Percentiles rank a stretch among this genome's conserved stretches.
phyloP scores from a whole-genome alignment of 306 rosid species.

The Medicago lupulina region DNA sequence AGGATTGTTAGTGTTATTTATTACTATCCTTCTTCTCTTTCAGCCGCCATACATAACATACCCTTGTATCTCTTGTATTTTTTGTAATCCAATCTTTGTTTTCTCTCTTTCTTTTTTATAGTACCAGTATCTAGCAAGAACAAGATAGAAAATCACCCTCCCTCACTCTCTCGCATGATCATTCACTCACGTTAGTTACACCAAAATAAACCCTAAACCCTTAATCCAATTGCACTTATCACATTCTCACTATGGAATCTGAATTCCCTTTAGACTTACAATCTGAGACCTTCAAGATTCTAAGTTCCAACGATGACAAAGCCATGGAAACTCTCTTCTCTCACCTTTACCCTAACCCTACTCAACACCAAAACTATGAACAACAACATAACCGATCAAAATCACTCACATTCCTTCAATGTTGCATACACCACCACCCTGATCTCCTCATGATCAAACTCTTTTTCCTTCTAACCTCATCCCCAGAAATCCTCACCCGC shows the following conservation, averaged over 20 bases:
- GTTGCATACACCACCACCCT: constrained; percentile 47
- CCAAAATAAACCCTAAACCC: background rate
- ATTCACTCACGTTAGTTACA: background rate
- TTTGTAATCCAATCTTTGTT: background rate
- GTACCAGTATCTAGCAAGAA: background rate
- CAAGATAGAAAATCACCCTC: too few species aligned
- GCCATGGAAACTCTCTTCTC: constrained; percentile 44
- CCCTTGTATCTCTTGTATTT: background rate
- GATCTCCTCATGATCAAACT: constrained; percentile 53
- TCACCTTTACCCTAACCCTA: constrained; percentile 19
- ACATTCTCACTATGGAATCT: constrained; percentile 13
- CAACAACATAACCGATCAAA: constrained; percentile 16
- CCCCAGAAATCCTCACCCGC: constrained; percentile 27
- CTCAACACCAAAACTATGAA: background rate
- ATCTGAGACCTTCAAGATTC: constrained; percentile 26
- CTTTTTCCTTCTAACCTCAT: constrained; percentile 34
- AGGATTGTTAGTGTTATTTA: too few species aligned
- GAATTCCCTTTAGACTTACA: constrained; percentile 43
- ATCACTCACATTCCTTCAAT: constrained; percentile 42
- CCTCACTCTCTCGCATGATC: background rate
- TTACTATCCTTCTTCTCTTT: background rate
- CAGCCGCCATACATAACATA: background rate
- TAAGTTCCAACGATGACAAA: constrained; percentile 45
- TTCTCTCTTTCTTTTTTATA: background rate
- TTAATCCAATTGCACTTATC: constrained; percentile 2